phyloP scores from a whole-genome alignment of 2,329 filamentous ascomycete genomes.

The Rugonectria rugulosa region DNA sequence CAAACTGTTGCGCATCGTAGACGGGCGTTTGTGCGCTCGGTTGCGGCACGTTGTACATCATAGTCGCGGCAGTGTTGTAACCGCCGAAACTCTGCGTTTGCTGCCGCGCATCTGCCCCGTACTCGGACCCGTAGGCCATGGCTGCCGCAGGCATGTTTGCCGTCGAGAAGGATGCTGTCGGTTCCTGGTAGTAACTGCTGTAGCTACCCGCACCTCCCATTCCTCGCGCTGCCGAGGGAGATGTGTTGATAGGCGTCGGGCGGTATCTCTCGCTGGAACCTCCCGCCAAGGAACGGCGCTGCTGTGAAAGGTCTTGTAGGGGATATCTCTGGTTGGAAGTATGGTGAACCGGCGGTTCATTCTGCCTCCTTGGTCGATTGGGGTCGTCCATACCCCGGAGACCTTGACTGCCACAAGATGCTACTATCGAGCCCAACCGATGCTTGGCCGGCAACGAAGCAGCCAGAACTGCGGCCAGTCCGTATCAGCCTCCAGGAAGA shows the following conservation, averaged over 20 bases:
- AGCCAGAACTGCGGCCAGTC: slow-evolving; percentile 37
- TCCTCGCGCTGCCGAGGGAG: slow-evolving; percentile 55
- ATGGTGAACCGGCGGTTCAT: slow-evolving; percentile 73
- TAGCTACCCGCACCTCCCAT: slow-evolving; percentile 66
- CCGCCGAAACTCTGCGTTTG: slow-evolving; percentile 62
- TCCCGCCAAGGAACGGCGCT: slow-evolving; percentile 47
- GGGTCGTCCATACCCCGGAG: slow-evolving; percentile 80
- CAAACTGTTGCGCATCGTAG: slow-evolving; percentile 82
- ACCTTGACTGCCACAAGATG: slow-evolving; percentile 59
- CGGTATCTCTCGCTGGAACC: slow-evolving; percentile 54
- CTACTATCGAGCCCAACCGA: slow-evolving; percentile 67
- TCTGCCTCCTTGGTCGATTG: slow-evolving; percentile 75
- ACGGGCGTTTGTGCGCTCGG: slow-evolving; percentile 66
- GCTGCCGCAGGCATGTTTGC: slow-evolving; percentile 63
- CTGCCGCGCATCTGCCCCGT: slow-evolving; percentile 67
- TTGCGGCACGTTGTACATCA: slow-evolving; percentile 83
- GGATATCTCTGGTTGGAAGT: slow-evolving; percentile 62
- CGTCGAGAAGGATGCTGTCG: slow-evolving; percentile 59
- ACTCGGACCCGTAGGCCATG: slow-evolving; percentile 70
- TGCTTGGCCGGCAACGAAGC: slow-evolving; percentile 62
- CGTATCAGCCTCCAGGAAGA: slow-evolving; percentile 22
- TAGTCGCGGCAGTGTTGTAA: slow-evolving; percentile 66
- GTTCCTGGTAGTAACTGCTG: slow-evolving; percentile 66
- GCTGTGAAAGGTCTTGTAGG: slow-evolving; percentile 57
- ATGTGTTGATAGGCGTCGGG: slow-evolving; percentile 57